Percentiles rank a stretch among this genome's conserved stretches.
Evolutionary conservation across 1,284 basidiomycete species (phyloP).

Genomic region (Fomitopsis betulina): DNA sequence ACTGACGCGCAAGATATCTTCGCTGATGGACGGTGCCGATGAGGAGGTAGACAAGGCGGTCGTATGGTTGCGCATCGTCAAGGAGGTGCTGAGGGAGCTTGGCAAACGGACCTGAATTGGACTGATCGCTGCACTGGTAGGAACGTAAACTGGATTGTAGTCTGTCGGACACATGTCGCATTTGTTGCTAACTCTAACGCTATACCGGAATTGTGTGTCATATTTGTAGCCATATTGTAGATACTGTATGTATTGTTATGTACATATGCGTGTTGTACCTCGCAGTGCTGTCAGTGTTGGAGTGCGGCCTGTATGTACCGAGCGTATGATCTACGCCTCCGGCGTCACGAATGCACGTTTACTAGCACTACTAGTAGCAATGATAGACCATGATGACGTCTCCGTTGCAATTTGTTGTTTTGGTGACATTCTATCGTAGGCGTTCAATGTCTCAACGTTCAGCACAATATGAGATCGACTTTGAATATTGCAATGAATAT

Average conservation of each 20-base stretch:
- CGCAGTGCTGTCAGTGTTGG: background rate
- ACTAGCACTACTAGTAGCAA: too few relatives aligned
- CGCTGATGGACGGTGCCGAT: constrained; percentile 49
- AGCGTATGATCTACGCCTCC: background rate
- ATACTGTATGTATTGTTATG: background rate
- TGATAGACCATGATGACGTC: too few relatives aligned
- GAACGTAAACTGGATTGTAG: background rate
- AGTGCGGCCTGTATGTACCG: background rate
- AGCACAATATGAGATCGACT: background rate
- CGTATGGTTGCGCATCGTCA: constrained; percentile 58
- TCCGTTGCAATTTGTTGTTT: too few relatives aligned
- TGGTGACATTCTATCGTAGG: too few relatives aligned
- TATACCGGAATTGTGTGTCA: background rate
- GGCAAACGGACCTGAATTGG: constrained; percentile 39
- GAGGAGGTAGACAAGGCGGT: constrained; percentile 59
- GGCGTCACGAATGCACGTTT: too few relatives aligned
- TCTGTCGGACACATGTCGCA: background rate
- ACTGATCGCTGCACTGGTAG: background rate
- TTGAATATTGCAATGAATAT: too few relatives aligned
- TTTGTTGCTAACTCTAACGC: background rate
- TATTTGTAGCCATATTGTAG: constrained; percentile 2
- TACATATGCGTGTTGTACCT: background rate
- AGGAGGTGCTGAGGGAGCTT: constrained; percentile 53
- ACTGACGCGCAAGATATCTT: constrained; percentile 57
- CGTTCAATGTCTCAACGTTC: too few relatives aligned